Percentiles rank a stretch among this genome's conserved stretches.
These are phyloP conservation scores for Chaetomium cochliodes DNA, from an alignment of 495 filamentous ascomycete species.

Conservation along the genomic window DNA sequence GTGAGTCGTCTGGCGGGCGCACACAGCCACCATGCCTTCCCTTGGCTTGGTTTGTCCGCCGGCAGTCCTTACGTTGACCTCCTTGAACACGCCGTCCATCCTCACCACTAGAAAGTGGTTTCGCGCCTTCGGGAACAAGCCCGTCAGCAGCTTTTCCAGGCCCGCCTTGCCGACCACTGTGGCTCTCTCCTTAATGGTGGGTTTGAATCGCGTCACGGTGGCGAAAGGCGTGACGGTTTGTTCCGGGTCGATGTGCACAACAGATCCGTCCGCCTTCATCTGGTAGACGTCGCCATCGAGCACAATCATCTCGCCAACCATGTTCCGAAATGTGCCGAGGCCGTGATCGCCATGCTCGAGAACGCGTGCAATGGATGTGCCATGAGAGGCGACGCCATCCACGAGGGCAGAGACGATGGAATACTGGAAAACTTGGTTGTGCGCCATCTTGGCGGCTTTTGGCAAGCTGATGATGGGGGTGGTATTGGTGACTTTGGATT, in stretches of 20 bases:
- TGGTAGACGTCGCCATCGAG: constrained; percentile 50
- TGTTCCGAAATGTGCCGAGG: constrained; percentile 50
- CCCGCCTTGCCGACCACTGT: constrained; percentile 37
- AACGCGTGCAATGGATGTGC: constrained; percentile 39
- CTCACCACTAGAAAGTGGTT: constrained; percentile 45
- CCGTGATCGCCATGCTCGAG: constrained; percentile 50
- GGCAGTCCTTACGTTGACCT: constrained; percentile 42
- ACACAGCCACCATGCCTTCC: constrained; percentile 45
- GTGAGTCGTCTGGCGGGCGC: constrained; percentile 42
- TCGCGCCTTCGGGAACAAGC: constrained; percentile 38
- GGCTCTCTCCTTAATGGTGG: constrained; percentile 28
- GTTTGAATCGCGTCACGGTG: constrained; percentile 42
- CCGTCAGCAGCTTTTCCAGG: constrained; percentile 36
- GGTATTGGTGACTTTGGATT: neutral
- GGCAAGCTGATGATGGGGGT: neutral
- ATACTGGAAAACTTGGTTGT: constrained; percentile 53
- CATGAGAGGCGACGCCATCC: constrained; percentile 48
- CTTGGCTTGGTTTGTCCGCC: constrained; percentile 35
- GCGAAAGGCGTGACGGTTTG: constrained; percentile 44
- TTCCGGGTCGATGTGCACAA: constrained; percentile 29
- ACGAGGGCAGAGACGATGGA: constrained; percentile 53
- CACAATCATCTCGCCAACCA: constrained; percentile 55
- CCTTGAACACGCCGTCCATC: constrained; percentile 40
- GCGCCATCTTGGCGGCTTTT: constrained; percentile 23
- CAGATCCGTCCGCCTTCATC: constrained; percentile 43